These are phyloP conservation scores for Pichia sp. DNA, from an alignment of 1,139 yeast genomes.

Conservation along the genomic window DNA sequence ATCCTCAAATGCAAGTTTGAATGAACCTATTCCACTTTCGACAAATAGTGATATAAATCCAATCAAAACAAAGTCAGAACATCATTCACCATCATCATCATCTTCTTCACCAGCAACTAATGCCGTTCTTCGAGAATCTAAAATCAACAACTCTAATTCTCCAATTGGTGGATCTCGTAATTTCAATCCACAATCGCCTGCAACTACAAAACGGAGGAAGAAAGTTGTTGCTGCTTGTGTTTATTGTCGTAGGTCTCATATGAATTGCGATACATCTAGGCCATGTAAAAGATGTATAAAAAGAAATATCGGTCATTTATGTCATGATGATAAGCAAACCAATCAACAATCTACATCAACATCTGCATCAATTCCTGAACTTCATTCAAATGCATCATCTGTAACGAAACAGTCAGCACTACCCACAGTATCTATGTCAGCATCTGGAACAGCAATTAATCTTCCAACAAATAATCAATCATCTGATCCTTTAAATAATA, in stretches of 20 bases:
- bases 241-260: constrained; percentile 87
- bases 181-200: not conserved
- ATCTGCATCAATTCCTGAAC: no score
- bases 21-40: no score
- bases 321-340: constrained; percentile 91
- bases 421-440: no score
- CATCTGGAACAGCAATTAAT: no score
- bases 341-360: no score
- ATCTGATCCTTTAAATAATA: not conserved
- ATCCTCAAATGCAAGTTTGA: no score
- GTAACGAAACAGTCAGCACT: no score
- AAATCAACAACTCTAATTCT: no score
- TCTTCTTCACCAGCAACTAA: not conserved
- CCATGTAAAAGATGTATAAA: constrained; percentile 88
- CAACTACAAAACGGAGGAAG: constrained; percentile 34
- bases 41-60: no score
- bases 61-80: not conserved
- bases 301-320: constrained; percentile 82
- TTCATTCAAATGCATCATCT: no score
- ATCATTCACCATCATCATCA: not conserved
- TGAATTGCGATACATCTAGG: constrained; percentile 83
- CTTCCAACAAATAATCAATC: no score
- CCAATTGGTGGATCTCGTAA: not conserved
- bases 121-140: not conserved
- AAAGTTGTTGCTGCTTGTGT: constrained; percentile 75